phyloP scores from a whole-genome alignment of 108 stramenopile genomes.

The Mediolabrus comicus region DNA sequence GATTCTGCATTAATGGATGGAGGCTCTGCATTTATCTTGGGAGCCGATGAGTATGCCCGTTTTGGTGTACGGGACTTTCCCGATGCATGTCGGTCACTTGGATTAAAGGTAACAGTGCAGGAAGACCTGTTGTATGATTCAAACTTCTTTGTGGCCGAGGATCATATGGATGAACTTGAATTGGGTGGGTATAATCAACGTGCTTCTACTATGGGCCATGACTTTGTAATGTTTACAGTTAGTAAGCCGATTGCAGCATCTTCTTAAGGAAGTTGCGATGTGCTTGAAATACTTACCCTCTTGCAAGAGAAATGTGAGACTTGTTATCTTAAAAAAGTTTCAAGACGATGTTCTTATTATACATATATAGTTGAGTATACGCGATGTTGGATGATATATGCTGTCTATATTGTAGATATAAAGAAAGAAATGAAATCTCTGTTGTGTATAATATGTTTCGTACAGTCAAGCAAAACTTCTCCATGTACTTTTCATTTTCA shows the following conservation, averaged over 20 bases:
- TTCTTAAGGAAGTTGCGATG: too few species aligned
- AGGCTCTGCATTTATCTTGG: conserved; percentile 18
- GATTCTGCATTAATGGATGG: conserved; percentile 25
- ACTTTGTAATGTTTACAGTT: conserved; percentile 28
- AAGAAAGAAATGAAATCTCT: too few species aligned
- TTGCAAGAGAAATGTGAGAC: too few species aligned
- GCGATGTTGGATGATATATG: background rate
- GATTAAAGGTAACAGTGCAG: conserved; percentile 16
- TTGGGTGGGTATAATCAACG: conserved; percentile 15
- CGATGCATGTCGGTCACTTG: conserved; percentile 11
- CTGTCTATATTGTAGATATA: too few species aligned
- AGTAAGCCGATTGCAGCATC: conserved; percentile 21
- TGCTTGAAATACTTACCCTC: too few species aligned
- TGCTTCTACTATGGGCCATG: conserved; percentile 2
- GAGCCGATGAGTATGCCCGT: conserved; percentile 1
- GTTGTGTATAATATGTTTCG: background rate
- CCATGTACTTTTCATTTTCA: too few species aligned
- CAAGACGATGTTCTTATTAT: too few species aligned
- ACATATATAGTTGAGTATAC: background rate
- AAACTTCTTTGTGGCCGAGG: background rate
- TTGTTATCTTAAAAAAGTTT: too few species aligned
- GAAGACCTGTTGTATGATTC: conserved; percentile 12
- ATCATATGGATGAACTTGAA: conserved; percentile 18
- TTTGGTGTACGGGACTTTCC: conserved; percentile 33
- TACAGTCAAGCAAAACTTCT: too few species aligned